Evolutionary conservation across 2,329 filamentous ascomycete species (phyloP).

Genomic region (Fusarium succisae): DNA sequence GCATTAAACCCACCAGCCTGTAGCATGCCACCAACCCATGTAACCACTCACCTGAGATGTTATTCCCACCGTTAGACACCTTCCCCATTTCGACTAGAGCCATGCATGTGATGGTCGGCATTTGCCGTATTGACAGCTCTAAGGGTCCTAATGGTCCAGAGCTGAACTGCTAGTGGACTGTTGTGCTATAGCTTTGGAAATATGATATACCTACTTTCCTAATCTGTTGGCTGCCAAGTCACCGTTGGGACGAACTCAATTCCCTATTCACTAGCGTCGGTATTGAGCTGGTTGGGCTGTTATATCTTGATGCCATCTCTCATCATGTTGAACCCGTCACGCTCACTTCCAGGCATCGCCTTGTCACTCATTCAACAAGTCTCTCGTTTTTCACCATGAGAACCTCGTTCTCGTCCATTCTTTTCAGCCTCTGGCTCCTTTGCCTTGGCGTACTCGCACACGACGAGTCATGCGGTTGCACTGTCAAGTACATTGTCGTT

Average conservation of each 20-base stretch:
- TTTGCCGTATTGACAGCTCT: slow-evolving; percentile 2
- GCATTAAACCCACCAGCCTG: neutral
- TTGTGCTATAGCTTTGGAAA: neutral
- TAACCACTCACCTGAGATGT: slow-evolving; percentile 14
- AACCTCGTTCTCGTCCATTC: slow-evolving; percentile 21
- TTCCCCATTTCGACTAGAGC: slow-evolving; percentile 1
- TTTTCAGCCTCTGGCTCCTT: slow-evolving; percentile 16
- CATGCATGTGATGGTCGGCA: neutral
- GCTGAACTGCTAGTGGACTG: neutral
- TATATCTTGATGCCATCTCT: slow-evolving; percentile 1
- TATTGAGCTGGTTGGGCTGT: neutral
- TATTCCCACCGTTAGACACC: slow-evolving; percentile 16
- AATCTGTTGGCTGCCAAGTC: slow-evolving; percentile 7
- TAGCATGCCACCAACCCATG: neutral
- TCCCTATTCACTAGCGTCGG: neutral
- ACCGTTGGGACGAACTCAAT: slow-evolving; percentile 11
- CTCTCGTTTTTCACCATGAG: slow-evolving; percentile 1
- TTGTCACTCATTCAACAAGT: slow-evolving; percentile 5
- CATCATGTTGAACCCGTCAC: neutral
- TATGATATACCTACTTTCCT: slow-evolving; percentile 12
- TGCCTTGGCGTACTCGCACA: neutral
- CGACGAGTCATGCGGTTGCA: slow-evolving; percentile 16
- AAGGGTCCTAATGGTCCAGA: neutral
- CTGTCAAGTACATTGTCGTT: slow-evolving; percentile 14
- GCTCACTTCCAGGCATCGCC: neutral